Conservation (phyloP, 129 eudicot genomes). For the Arctium minus region DNA sequence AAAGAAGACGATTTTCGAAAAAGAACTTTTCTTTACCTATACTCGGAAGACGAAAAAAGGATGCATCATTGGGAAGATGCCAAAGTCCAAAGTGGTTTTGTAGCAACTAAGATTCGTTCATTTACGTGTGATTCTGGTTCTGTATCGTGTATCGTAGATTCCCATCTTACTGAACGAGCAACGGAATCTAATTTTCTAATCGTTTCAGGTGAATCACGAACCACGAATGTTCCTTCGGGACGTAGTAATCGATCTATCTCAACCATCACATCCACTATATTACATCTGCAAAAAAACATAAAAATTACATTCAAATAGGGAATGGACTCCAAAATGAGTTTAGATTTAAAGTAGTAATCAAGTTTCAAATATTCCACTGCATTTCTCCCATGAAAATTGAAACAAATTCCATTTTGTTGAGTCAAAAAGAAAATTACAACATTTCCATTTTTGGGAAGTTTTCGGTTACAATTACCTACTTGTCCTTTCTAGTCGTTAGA, state of each 20-base stretch:
- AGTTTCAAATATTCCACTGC: too few relatives aligned
- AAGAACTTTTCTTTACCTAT: conserved; percentile 22
- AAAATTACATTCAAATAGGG: neutral
- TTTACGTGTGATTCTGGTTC: conserved; percentile 64
- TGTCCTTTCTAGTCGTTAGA: neutral
- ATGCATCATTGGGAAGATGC: conserved; percentile 42
- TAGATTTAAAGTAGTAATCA: too few relatives aligned
- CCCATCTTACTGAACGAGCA: conserved; percentile 65
- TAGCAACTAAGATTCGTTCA: conserved; percentile 69
- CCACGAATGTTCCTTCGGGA: conserved; percentile 72
- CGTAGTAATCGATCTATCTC: conserved; percentile 80
- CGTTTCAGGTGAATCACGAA: conserved; percentile 69
- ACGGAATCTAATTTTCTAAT: conserved; percentile 54
- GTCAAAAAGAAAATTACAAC: neutral
- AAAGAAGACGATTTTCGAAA: neutral
- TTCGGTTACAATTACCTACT: neutral
- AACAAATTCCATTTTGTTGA: too few relatives aligned
- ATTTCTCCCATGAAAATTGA: too few relatives aligned
- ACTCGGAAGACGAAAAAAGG: conserved; percentile 1
- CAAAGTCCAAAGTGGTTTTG: conserved; percentile 54
- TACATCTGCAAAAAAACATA: conserved; percentile 49
- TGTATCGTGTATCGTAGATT: conserved; percentile 44
- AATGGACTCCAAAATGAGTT: too few relatives aligned
- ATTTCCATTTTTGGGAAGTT: neutral
- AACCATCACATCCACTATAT: conserved; percentile 70